phyloP scores from a whole-genome alignment of 306 rosid genomes.

The Prunus fruticosa region DNA sequence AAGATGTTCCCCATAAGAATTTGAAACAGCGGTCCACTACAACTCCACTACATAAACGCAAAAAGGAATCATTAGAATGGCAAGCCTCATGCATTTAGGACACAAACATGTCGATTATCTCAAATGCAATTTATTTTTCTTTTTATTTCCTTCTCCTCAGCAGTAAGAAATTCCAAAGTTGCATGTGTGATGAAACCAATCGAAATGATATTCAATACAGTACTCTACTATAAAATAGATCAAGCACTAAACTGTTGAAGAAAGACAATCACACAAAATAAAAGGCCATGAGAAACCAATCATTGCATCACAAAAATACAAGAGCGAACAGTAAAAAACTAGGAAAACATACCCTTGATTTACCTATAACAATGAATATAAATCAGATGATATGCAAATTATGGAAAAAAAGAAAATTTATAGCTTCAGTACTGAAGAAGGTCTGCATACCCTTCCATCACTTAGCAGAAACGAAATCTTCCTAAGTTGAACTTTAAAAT shows the following conservation, averaged over 20 bases:
- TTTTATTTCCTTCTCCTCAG: no score
- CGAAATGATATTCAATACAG: background rate
- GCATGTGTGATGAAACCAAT: no score
- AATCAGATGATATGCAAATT: background rate
- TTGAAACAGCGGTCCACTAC: conserved; percentile 81
- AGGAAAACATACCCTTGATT: background rate
- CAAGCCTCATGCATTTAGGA: background rate
- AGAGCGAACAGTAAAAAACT: background rate
- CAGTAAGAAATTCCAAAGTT: no score
- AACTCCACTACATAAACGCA: conserved; percentile 64
- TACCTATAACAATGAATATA: background rate
- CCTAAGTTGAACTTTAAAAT: conserved; percentile 48
- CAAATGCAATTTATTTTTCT: no score
- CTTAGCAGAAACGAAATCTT: conserved; percentile 74
- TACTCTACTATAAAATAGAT: background rate
- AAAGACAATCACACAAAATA: background rate
- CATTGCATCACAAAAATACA: no score
- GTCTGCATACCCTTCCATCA: conserved; percentile 79
- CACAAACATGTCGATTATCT: background rate
- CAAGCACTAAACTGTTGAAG: background rate
- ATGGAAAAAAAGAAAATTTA: background rate
- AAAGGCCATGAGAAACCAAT: no score
- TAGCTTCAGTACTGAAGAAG: conserved; percentile 3
- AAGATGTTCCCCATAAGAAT: conserved; percentile 57
- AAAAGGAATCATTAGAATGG: conserved; percentile 8